phyloP scores from a whole-genome alignment of 257 asterid species.

The Jacaranda mimosifolia region DNA sequence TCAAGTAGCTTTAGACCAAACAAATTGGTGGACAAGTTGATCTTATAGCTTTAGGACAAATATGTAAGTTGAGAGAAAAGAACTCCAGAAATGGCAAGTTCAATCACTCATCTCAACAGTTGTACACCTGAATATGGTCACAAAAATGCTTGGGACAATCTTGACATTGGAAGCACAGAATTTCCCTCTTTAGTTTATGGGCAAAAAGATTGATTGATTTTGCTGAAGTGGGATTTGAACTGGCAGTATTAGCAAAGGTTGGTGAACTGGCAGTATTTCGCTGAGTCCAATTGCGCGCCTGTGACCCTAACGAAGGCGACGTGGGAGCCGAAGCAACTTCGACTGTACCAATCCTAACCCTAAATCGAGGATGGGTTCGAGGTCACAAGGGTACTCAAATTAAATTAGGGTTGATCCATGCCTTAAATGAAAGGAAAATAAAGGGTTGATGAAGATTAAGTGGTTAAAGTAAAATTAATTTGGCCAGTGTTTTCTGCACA shows the following conservation, averaged over 20 bases:
- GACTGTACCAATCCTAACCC: too few species aligned
- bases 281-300: too few species aligned
- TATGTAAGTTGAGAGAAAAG: constrained; percentile 22
- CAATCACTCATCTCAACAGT: constrained; percentile 17
- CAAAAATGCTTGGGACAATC: not conserved
- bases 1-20: constrained; percentile 34
- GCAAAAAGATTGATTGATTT: constrained; percentile 4
- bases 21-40: constrained; percentile 30
- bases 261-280: not conserved
- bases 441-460: not conserved
- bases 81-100: constrained; percentile 36
- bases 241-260: constrained; percentile 8
- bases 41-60: constrained; percentile 21
- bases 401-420: too few species aligned
- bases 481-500: not conserved
- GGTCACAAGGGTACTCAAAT: too few species aligned
- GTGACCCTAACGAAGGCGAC: too few species aligned
- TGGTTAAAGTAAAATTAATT: not conserved
- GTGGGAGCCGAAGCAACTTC: too few species aligned
- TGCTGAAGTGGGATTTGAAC: constrained; percentile 31
- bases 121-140: constrained; percentile 11
- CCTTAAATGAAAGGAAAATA: too few species aligned
- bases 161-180: not conserved
- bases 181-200: not conserved
- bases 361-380: too few species aligned